These are phyloP conservation scores for Eucalyptus coolabah DNA, from an alignment of 345 rosid genomes.

Conservation along the genomic window DNA sequence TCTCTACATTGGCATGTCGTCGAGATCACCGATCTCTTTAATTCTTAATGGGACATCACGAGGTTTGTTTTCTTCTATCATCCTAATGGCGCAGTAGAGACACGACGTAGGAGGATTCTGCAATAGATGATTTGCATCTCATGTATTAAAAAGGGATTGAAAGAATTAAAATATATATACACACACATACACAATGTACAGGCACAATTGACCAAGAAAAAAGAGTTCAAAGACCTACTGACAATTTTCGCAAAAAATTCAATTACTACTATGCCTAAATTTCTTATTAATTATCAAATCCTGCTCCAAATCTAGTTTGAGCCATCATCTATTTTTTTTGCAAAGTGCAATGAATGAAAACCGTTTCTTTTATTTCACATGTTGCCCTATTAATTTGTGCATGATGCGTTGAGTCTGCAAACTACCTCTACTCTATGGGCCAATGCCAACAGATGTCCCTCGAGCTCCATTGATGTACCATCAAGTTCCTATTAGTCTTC, in stretches of 20 bases:
- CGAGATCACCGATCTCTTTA: no score
- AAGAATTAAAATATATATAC: no score
- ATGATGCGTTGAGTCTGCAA: not conserved
- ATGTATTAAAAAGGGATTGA: no score
- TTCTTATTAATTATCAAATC: not conserved
- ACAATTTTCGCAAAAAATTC: not conserved
- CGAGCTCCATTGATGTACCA: not conserved
- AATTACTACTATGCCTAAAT: not conserved
- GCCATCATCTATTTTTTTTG: not conserved
- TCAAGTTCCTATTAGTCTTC: no score
- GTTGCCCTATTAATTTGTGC: not conserved
- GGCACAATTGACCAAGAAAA: not conserved
- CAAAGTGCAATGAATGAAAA: not conserved
- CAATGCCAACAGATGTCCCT: not conserved
- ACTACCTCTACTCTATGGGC: not conserved
- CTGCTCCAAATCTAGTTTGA: not conserved
- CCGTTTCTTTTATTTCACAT: not conserved
- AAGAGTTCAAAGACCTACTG: not conserved
- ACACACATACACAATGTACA: no score
- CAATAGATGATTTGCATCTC: no score
- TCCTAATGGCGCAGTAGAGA: no score
- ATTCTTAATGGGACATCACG: no score
- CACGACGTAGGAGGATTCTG: fast-evolving
- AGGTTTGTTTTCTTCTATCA: no score
- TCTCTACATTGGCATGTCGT: no score